Percentiles rank a stretch among this genome's conserved stretches.
phyloP scores from a whole-genome alignment of 495 filamentous ascomycete genomes.

The Xylona heveae region DNA sequence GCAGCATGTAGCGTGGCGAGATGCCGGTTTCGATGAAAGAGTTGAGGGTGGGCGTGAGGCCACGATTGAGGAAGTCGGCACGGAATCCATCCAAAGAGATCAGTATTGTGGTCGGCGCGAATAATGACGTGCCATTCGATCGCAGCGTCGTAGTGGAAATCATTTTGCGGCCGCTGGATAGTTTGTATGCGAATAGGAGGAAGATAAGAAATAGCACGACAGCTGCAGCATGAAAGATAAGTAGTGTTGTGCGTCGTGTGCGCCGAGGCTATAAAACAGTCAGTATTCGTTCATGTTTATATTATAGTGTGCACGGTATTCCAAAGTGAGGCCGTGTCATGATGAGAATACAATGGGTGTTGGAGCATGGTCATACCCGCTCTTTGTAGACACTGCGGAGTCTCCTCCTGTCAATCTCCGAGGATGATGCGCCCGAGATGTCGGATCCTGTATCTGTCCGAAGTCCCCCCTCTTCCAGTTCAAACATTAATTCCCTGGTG shows the following conservation, averaged over 20 bases:
- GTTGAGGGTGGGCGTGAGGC: slow-evolving; percentile 64
- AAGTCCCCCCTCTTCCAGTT: slow-evolving; percentile 67
- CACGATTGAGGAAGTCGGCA: slow-evolving; percentile 77
- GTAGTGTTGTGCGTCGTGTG: slow-evolving; percentile 13
- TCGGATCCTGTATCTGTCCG: slow-evolving; percentile 31
- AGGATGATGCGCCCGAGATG: slow-evolving; percentile 20
- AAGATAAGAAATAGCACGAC: slow-evolving; percentile 29
- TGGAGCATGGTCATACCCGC: too few relatives aligned
- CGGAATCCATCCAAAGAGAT: slow-evolving; percentile 93
- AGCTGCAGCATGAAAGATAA: slow-evolving; percentile 19
- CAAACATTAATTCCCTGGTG: slow-evolving; percentile 69
- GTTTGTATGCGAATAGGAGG: slow-evolving; percentile 30
- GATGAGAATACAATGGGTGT: too few relatives aligned
- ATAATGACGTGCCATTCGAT: slow-evolving; percentile 69
- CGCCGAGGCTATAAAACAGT: slow-evolving; percentile 8
- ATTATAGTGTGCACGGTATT: too few relatives aligned
- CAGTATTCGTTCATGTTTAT: too few relatives aligned
- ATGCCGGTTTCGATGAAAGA: slow-evolving; percentile 64
- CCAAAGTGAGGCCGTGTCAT: too few relatives aligned
- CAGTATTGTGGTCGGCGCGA: slow-evolving; percentile 77
- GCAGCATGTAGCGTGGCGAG: slow-evolving; percentile 75
- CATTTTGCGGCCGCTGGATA: slow-evolving; percentile 19
- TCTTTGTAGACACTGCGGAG: background rate
- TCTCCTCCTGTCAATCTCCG: slow-evolving; percentile 18
- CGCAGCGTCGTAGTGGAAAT: slow-evolving; percentile 20